Percentiles rank a stretch among this genome's conserved stretches.
phyloP scores from a whole-genome alignment of 768 basidiomycete genomes.

The Suillus hirtellus region DNA sequence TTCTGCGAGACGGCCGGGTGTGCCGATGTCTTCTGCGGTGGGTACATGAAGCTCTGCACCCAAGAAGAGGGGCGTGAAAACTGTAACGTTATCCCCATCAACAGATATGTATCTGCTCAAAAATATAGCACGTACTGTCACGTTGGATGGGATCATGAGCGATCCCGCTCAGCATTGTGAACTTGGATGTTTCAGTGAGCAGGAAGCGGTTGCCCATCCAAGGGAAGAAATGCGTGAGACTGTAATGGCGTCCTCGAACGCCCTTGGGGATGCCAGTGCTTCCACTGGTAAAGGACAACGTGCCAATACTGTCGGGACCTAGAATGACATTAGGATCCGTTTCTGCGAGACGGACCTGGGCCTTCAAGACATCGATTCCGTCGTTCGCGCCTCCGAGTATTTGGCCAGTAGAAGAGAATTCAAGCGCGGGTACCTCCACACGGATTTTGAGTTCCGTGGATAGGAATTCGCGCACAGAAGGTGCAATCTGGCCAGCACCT shows the following conservation, averaged over 20 bases:
- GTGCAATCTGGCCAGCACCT: conserved; percentile 80
- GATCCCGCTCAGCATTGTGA: conserved; percentile 98
- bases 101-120: background rate
- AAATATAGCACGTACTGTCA: conserved; percentile 73
- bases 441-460: conserved; percentile 77
- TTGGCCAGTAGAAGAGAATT: conserved; percentile 62
- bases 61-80: conserved; percentile 98
- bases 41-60: conserved; percentile 95
- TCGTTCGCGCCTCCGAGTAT: conserved; percentile 62
- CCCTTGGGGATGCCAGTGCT: conserved; percentile 98
- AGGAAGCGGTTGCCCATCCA: conserved; percentile 96
- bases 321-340: conserved; percentile 80
- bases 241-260: conserved; percentile 93
- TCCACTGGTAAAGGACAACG: conserved; percentile 94
- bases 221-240: conserved; percentile 97
- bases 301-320: conserved; percentile 95
- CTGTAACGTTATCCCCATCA: conserved; percentile 40
- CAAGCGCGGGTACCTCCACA: conserved; percentile 87
- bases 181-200: conserved; percentile 71
- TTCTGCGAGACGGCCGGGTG: conserved; percentile 92
- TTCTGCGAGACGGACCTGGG: conserved; percentile 49
- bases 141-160: conserved; percentile 99
- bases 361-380: conserved; percentile 63
- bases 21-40: conserved; percentile 95
- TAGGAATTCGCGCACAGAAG: conserved; percentile 84